Evolutionary conservation across 2,329 filamentous ascomycete species (phyloP), one percentile per base, ranked within the genome.

Genomic region (Penicillium janthinellum): DNA sequence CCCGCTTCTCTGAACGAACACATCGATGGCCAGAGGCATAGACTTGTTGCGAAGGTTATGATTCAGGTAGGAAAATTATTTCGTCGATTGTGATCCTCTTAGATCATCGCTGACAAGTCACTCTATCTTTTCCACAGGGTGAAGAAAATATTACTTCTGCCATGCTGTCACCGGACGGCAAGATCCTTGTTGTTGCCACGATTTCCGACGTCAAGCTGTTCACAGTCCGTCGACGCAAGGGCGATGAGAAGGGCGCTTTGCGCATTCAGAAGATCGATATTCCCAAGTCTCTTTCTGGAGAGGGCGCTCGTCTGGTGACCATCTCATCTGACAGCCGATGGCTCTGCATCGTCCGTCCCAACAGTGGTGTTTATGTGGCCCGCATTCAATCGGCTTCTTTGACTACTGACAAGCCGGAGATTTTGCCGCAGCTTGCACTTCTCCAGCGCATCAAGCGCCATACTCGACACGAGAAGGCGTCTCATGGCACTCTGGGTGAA

Each of bases 81-180:
- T 52, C 52, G 17, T 12, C 3, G 2, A 14, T 8, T 35, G 15
- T 31, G 20, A 11, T 53, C 5, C 12, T 15, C 31, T 20, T 7
- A 12, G 25, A 41, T 14, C 14, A 47, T 49, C 17, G 15, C 62
- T 65, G n/a, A 69, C 56, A n/a, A 45, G 35, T 37, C 22, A 10
- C 52, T 56, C 49, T 39, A 20, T 39, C n/a, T 14, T 5, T 8
- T 15, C 0, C 42, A 61, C 52, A 82, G 75, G 90, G 91, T 34
- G 92, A 96, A 64, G 90, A 93, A 64, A 92, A 90, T 71, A 92
- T 96, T 66, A 89, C 89, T 34, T 91, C 88, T 34, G 90, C 87
- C 31, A 79, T 87, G 35, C 86, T 96, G 67, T 93, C 87, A 64
- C 75, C 79, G 25, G 87, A 90, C 67, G 92, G 92, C 39, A 86